Evolutionary conservation across 164 flowering plant species (phyloP), one percentile per base, ranked within the genome.

Genomic region (Nymphaea thermarum): DNA sequence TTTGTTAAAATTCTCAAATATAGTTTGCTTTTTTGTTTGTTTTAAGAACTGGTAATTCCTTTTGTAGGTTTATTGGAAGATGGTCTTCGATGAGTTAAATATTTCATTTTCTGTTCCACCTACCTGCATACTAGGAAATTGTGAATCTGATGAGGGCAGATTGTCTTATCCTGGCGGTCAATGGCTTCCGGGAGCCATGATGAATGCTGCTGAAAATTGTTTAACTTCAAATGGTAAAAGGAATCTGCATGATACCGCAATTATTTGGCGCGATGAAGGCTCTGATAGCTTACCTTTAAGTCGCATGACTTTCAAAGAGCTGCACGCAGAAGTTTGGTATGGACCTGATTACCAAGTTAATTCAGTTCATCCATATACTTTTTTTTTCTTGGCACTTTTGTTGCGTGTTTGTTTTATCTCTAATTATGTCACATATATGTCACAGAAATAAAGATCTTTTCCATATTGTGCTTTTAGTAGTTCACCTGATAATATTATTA

Each of bases 191-290:
- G 91, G 91, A 64, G 93, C 94, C 65, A 69, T 65, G 77, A 42
- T 84, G 7, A 94, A 94, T 79, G 84, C 92, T 51, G 95, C 97
- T 67, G 74, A 77, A 65, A 81, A 81, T 78, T 91, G 99, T 76
- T 79, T 94, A 82, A 76, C 67, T 68, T 43, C 82, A 67, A 85
- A 80, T 74, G 42, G 45, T 41, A 80, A 82, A 76, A 87, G 85
- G 76, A 77, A 61, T 69, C 61, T 70, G 73, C 74, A 81, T 74
- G 93, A 87, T 77, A 71, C 71, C 42, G 77, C 76, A 65, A 68
- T 94, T 47, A 70, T 83, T 57, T 91, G 96, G 97, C 87, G 91
- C 43, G 86, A 90, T 80, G 95, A 94, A 84, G 96, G 90, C 65
- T 76, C 78, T 62, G 92, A 85, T 70, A 74, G 82, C 72, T 18